Evolutionary conservation across 305 asterid genomes (phyloP), one percentile per base, ranked within the genome.

Genomic region (Fraxinus velutina): DNA sequence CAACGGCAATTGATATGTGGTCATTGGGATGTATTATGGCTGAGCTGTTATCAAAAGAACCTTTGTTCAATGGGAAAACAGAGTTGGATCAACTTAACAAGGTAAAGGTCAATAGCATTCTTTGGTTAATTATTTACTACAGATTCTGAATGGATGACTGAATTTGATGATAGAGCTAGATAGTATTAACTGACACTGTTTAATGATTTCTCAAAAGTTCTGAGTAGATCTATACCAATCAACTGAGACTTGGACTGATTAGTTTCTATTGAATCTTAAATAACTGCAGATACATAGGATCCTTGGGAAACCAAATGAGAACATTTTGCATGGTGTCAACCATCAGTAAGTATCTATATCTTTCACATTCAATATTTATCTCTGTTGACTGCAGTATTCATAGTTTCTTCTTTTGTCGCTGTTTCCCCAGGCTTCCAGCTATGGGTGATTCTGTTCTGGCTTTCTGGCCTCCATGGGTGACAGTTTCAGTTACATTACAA

Each of bases 1-100:
- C 75, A 33, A 71, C 37, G 1, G 75, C 75, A 71, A 71, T 71
- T 71, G 75, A 71, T 33, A 71, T 71, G 44, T 71, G 75, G 75
- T 71, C 75, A 2, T n/a, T 71, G 66, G 99, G 98, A 32, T 95
- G 98, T 87, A 91, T 95, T 60, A 95, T 95, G 98, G 97, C 97
- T 15, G 98, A 95, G 84, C 82, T 95, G 33, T 85, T 95, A 73
- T 88, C 89, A 9, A 91, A 88, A 85, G 91, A 85, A 82, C 93
- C 99, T 1, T 71, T 95, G 72, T 95, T 93, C 80, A 90, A 89
- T 74, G 99, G 98, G 83, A 90, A 90, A 86, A 71, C 89, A 0
- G 97, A 95, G 89, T 44, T 88, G 76, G 96, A 92, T 24, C 97
- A 95, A 83, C 91, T 92, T 55, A 93, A 86, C 88, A 92, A 93